Percentiles rank a stretch among this genome's conserved stretches.
phyloP scores from a whole-genome alignment of 805 yeast species.

The Vanderwaltozyma polyspora region DNA sequence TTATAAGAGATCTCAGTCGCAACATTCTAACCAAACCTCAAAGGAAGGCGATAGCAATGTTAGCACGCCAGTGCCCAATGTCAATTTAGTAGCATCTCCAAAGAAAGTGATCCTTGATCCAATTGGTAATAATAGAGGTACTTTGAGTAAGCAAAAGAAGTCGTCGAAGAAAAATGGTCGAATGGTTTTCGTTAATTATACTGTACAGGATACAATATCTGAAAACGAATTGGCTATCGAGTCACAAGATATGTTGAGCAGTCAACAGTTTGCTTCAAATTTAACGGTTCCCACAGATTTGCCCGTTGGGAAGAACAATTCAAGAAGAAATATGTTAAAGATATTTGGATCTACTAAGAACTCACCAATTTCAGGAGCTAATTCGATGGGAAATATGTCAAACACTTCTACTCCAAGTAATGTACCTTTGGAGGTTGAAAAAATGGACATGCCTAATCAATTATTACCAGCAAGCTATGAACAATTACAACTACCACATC shows the following conservation, averaged over 20 bases:
- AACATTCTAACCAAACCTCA: not conserved
- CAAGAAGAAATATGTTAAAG: slow-evolving; percentile 23
- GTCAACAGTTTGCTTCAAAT: no score
- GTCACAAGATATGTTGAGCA: not conserved
- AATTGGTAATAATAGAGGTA: slow-evolving; percentile 6
- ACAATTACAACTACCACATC: no score
- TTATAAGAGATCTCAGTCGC: slow-evolving; percentile 15
- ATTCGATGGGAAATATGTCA: not conserved
- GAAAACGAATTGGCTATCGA: not conserved
- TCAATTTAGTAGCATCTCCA: slow-evolving; percentile 20
- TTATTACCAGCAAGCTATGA: no score
- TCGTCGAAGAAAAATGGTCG: slow-evolving; percentile 14
- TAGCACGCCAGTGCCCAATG: slow-evolving; percentile 14
- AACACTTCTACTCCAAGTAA: not conserved
- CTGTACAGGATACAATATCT: slow-evolving; percentile 19
- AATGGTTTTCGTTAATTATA: slow-evolving; percentile 27
- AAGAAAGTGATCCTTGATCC: slow-evolving; percentile 22
- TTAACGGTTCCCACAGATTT: no score
- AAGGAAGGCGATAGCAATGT: slow-evolving; percentile 2
- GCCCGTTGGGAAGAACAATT: slow-evolving; percentile 21
- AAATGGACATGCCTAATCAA: no score
- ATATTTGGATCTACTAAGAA: slow-evolving; percentile 16
- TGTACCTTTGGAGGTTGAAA: no score
- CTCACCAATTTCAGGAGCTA: not conserved
- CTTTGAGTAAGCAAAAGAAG: slow-evolving; percentile 12